A percentile compares a stretch with the other conserved stretches of the same genome.
phyloP scores from a whole-genome alignment of 2,329 filamentous ascomycete species.

The Bisporella sp. region DNA sequence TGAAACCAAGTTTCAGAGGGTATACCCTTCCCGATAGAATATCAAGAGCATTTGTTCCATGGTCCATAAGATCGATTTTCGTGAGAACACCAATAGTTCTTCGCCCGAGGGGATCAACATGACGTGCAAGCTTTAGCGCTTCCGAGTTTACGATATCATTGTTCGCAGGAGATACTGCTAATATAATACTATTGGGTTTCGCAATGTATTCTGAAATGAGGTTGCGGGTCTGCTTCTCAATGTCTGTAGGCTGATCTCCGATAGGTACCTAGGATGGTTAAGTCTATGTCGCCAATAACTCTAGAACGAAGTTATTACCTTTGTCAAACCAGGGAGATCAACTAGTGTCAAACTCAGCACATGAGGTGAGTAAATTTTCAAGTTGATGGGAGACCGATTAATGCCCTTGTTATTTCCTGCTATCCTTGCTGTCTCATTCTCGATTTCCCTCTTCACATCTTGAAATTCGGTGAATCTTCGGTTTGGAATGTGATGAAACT shows the following conservation, averaged over 20 bases:
- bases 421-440: conserved; percentile 92
- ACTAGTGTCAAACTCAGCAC: conserved; percentile 95
- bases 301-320: conserved; percentile 46
- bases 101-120: conserved; percentile 91
- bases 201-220: conserved; percentile 97
- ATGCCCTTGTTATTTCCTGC: conserved; percentile 97
- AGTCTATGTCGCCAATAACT: background rate
- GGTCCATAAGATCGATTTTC: conserved; percentile 97
- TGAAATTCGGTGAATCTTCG: conserved; percentile 85
- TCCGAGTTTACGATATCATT: conserved; percentile 98
- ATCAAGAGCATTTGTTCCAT: conserved; percentile 94
- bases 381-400: conserved; percentile 93
- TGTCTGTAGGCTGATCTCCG: conserved; percentile 93
- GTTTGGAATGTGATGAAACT: conserved; percentile 92
- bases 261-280: conserved; percentile 66
- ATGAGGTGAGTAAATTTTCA: conserved; percentile 96
- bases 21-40: conserved; percentile 97
- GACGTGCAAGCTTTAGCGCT: conserved; percentile 88
- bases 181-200: conserved; percentile 96
- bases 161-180: conserved; percentile 94
- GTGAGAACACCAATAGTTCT: conserved; percentile 95
- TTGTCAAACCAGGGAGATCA: conserved; percentile 91
- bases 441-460: conserved; percentile 93
- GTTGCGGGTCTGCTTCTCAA: conserved; percentile 96
- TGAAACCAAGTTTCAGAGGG: conserved; percentile 93